Base-by-base conservation (phyloP, 169 alveolate species). In the Plasmodium vivax region DNA sequence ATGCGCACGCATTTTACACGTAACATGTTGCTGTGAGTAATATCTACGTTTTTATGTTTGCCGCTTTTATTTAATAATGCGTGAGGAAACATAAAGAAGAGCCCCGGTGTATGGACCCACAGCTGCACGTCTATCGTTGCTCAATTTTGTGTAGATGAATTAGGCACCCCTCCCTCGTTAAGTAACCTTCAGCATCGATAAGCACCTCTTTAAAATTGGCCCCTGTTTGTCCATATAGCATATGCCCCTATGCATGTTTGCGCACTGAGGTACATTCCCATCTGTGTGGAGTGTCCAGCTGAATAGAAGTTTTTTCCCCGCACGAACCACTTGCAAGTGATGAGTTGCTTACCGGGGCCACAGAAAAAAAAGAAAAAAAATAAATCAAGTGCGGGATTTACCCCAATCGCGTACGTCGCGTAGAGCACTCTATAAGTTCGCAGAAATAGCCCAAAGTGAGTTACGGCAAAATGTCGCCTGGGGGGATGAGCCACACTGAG, bases 321-420 rank as follows among this genome's bases (percentile, higher is more conserved):
- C 41, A 19, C 12, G n/a, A 41, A 68, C 77, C 77, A 68, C 77
- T 68, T 68, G 3, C 38, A 68, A 68, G 77, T 68, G 77, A 68
- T 68, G 77, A 68, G n/a, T 30, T 68, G 38, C 77, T 19, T 27
- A 68, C n/a, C n/a, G 6, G 38, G n/a, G 38, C 43, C 77, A 68
- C 38, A 68, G n/a, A 38, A 12, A 74, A 74, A 74, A 74, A 71
- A 68, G 5, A 74, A 74, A 74, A n/a, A 74, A 32, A 74, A 74
- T 36, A 74, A 74, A 75, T 36, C 16, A 75, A 75, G 41, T 36
- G 56, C 27, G 30, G 45, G 36, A 41, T 75, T 75, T 75, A 36
- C 38, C 16, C 83, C 14, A 19, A 80, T 84, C 81, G 74, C 82
- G 93, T 91, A 30, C 75, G 77, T 68, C 32, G 43, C 38, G 0